These are phyloP conservation scores for Phellopilus nigrolimitatus DNA, from an alignment of 1,284 basidiomycete genomes.

Conservation along the genomic window DNA sequence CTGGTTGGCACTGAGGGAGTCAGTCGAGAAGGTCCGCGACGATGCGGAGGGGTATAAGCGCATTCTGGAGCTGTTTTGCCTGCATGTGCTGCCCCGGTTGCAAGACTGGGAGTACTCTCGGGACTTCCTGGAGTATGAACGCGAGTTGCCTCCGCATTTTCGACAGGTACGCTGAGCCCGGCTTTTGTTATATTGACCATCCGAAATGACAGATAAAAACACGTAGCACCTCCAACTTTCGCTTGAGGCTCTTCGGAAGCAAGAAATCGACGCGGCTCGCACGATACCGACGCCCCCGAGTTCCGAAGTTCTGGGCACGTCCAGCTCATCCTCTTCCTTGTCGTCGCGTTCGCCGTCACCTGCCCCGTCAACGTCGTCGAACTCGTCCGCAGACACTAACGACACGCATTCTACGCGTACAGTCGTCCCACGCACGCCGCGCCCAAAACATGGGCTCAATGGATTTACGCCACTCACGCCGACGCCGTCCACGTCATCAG, in stretches of 20 bases:
- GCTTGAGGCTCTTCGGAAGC: constrained; percentile 33
- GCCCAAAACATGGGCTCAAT: constrained; percentile 20
- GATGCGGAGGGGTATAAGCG: constrained; percentile 60
- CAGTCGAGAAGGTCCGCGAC: constrained; percentile 26
- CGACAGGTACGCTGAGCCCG: constrained; percentile 45
- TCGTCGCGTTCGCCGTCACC: constrained; percentile 22
- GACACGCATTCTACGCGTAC: constrained; percentile 52
- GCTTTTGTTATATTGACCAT: too few species aligned
- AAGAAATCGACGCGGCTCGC: constrained; percentile 20
- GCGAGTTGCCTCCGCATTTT: constrained; percentile 46
- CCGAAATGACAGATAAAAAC: constrained; percentile 16
- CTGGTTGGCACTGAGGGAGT: constrained; percentile 57
- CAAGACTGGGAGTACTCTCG: constrained; percentile 73
- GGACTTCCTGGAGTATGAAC: constrained; percentile 69
- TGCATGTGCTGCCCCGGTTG: constrained; percentile 64
- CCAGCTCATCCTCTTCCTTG: constrained; percentile 30
- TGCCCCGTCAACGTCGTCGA: constrained; percentile 37
- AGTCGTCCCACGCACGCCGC: constrained; percentile 39
- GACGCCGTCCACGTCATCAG: constrained; percentile 11
- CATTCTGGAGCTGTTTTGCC: constrained; percentile 66
- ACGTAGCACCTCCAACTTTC: constrained; percentile 39
- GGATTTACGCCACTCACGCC: constrained; percentile 15
- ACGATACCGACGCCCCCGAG: constrained; percentile 26
- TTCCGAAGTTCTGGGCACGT: constrained; percentile 30
- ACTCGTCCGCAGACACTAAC: constrained; percentile 48